Evolutionary conservation across 179 eudicot genomes (phyloP).

Genomic region (Amaranthus tricolor): DNA sequence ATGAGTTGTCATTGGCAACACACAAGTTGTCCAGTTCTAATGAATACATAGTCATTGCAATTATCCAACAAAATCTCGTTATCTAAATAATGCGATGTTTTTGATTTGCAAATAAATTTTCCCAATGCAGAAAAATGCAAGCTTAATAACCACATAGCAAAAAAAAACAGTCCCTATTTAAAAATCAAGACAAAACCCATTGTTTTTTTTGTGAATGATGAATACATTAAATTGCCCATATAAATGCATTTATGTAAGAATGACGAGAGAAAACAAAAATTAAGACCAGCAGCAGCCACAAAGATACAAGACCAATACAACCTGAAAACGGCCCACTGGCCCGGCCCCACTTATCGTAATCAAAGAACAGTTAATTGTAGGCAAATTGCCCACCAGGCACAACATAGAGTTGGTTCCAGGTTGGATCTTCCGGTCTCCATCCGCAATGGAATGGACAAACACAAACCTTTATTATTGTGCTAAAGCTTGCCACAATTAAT

Average conservation of each 20-base stretch:
- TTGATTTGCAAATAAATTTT: constrained; percentile 11
- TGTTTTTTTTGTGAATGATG: constrained; percentile 24
- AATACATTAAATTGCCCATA: constrained; percentile 3
- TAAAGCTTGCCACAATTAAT: constrained; percentile 30
- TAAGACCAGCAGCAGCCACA: constrained; percentile 26
- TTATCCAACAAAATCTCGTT: constrained; percentile 7
- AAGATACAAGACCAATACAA: constrained; percentile 19
- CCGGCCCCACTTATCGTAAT: constrained; percentile 17
- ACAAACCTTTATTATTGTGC: constrained; percentile 19
- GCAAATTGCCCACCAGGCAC: constrained; percentile 5
- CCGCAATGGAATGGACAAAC: constrained; percentile 9
- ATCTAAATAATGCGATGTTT: constrained; percentile 13
- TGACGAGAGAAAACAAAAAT: constrained; percentile 11
- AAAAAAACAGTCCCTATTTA: constrained; percentile 16
- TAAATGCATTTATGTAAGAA: constrained; percentile 18
- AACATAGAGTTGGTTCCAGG: constrained; percentile 25
- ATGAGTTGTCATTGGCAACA: constrained; percentile 10
- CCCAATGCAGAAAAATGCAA: not conserved
- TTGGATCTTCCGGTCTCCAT: constrained; percentile 25
- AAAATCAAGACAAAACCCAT: constrained; percentile 23
- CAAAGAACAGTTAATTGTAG: not conserved
- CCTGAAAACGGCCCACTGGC: constrained; percentile 13
- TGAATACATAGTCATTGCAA: constrained; percentile 10
- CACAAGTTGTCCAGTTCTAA: constrained; percentile 12
- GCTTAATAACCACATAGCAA: constrained; percentile 22